phyloP scores from a whole-genome alignment of 2,329 filamentous ascomycete species.

The Trichoderma brevicompactum region DNA sequence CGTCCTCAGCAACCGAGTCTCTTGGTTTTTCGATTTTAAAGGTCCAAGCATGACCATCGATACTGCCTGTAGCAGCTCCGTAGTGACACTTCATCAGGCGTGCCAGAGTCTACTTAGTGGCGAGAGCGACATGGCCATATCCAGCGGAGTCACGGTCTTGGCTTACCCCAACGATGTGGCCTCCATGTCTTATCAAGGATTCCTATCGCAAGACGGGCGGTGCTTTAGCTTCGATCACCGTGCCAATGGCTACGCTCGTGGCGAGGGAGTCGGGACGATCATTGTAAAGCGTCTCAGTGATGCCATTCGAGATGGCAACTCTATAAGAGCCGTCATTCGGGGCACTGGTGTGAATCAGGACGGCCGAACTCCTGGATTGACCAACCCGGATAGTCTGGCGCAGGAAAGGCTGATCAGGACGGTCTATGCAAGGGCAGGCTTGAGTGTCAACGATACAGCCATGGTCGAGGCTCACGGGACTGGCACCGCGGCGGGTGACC shows the following conservation, averaged over 20 bases:
- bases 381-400: constrained; percentile 33
- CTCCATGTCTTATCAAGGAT: constrained; percentile 21
- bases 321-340: constrained; percentile 43
- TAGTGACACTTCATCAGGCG: constrained; percentile 53
- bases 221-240: constrained; percentile 43
- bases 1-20: constrained; percentile 52
- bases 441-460: constrained; percentile 34
- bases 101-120: constrained; percentile 31
- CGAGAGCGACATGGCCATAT: constrained; percentile 44
- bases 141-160: constrained; percentile 48
- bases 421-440: constrained; percentile 39
- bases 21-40: constrained; percentile 52
- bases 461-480: constrained; percentile 48
- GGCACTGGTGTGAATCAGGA: constrained; percentile 46
- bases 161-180: constrained; percentile 33
- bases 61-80: constrained; percentile 55
- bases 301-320: constrained; percentile 50
- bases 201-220: constrained; percentile 27
- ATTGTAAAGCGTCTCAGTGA: constrained; percentile 51
- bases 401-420: constrained; percentile 37
- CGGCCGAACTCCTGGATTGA: constrained; percentile 49
- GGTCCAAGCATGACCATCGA: constrained; percentile 55
- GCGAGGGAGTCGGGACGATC: constrained; percentile 43
- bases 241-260: constrained; percentile 56
- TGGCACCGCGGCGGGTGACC: constrained; percentile 44